Percentiles rank a stretch among this genome's conserved stretches.
Conservation (phyloP, 2,329 filamentous ascomycete genomes). For the Hypoxylon sp. region DNA sequence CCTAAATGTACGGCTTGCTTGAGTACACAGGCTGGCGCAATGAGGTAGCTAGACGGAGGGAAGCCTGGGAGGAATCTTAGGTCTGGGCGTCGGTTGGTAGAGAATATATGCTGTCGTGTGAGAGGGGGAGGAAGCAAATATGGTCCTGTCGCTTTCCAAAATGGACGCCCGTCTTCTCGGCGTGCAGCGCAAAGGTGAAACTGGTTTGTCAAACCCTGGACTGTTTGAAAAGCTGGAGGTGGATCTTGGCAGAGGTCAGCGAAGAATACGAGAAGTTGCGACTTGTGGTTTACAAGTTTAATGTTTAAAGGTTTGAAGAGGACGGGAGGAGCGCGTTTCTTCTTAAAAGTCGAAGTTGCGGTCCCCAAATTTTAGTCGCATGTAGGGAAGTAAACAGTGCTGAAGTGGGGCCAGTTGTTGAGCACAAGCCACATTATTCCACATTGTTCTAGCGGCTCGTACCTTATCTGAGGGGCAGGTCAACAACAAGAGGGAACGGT, state of each 20-base stretch:
- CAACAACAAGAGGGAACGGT: constrained; percentile 11
- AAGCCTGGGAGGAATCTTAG: constrained; percentile 4
- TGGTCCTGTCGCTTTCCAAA: constrained; percentile 26
- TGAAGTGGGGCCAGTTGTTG: constrained; percentile 36
- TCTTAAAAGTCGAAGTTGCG: constrained; percentile 44
- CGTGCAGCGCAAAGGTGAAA: constrained; percentile 33
- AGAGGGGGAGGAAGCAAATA: constrained; percentile 21
- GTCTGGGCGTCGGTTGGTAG: constrained; percentile 2
- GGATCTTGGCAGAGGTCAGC: constrained; percentile 6
- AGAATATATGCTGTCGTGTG: constrained; percentile 43
- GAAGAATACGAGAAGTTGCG: constrained; percentile 24
- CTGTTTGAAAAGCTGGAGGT: constrained; percentile 15
- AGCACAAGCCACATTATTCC: constrained; percentile 26
- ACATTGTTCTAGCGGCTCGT: constrained; percentile 6
- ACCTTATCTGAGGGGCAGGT: constrained; percentile 40
- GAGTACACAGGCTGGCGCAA: constrained; percentile 5
- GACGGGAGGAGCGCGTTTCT: constrained; percentile 38
- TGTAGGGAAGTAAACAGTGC: constrained; percentile 44
- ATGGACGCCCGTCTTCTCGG: constrained; percentile 19
- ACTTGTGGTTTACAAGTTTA: constrained; percentile 20
- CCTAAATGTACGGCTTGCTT: constrained; percentile 2
- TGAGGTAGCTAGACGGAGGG: neutral
- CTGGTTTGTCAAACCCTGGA: constrained; percentile 14
- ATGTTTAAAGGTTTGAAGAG: neutral
- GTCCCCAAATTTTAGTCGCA: constrained; percentile 44